phyloP scores from a whole-genome alignment of 495 filamentous ascomycete species.

The Daldinia decipiens region DNA sequence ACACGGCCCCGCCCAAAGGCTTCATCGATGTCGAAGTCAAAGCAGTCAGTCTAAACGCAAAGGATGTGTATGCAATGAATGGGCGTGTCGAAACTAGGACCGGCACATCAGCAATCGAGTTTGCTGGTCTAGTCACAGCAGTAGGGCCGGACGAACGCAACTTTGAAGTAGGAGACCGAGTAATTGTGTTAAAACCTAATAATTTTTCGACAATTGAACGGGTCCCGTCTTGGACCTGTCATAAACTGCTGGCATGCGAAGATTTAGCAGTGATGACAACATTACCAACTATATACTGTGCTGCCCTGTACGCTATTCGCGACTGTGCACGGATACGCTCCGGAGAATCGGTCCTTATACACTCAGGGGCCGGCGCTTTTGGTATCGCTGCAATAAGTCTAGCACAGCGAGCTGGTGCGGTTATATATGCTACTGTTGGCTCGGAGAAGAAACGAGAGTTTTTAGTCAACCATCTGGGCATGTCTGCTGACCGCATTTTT shows the following conservation, averaged over 20 bases:
- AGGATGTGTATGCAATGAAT: background rate
- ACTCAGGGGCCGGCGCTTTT: constrained; percentile 1
- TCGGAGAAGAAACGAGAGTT: constrained; percentile 2
- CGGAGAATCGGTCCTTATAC: constrained; percentile 1
- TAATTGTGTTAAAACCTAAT: background rate
- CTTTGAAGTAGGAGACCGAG: background rate
- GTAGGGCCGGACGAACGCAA: background rate
- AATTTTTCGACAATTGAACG: background rate
- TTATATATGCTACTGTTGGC: background rate
- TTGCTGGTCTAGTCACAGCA: background rate
- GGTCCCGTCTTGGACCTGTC: background rate
- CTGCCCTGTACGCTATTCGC: constrained; percentile 1
- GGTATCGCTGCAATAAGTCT: constrained; percentile 5
- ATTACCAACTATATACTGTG: background rate
- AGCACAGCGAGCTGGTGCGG: background rate
- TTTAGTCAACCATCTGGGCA: background rate
- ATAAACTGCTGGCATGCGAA: background rate
- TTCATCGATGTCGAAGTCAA: constrained; percentile 1
- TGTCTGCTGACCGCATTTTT: background rate
- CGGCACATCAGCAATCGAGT: background rate
- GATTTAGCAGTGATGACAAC: background rate
- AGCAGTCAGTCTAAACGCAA: background rate
- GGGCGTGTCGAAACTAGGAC: background rate
- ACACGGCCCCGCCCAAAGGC: background rate
- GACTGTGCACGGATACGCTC: background rate